Base-by-base conservation (phyloP, 2,329 filamentous ascomycete genomes). In the Aspergillus sp. region DNA sequence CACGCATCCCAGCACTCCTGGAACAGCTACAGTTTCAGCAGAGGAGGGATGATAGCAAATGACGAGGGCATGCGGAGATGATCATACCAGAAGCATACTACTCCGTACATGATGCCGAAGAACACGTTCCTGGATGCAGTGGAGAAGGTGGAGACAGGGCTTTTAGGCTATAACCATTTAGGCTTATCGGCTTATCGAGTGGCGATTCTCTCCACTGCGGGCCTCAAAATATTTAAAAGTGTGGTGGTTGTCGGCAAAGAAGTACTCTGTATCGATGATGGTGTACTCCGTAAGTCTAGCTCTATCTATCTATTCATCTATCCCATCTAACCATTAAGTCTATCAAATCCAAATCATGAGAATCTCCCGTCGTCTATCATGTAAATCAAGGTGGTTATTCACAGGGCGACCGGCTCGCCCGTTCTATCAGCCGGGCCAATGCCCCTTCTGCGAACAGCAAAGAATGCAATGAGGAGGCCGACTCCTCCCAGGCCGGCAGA, bases 401-500 rank as follows among this genome's bases (percentile, higher is more conserved):
- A 57, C n/a, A 57, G 54, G 4, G 54, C 49, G 19, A 49, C 48
- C 0, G 38, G 44, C 3, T 48, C 52, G 31, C 47, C 54, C 9
- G 32, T 45, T 13, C 54, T 41, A 41, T 57, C 52, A 5, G 16
- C 31, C 4, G 54, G 54, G 2, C 49, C 52, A 13, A 57, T 57
- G 0, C 54, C 54, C 19, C 43, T 38, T 20, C 54, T 34, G 2
- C 49, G 49, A 3, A 57, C 54, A 4, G 23, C 23, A 16, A 52
- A 20, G 13, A 57, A n/a, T 3, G 45, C 54, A 25, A 57, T 52
- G 7, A 57, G 5, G 6, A 76, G 54, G 0, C 72, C 72, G 4
- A 76, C 48, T 0, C 66, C 71, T 2, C 72, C 73, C 9, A 76
- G 58, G 1, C 70, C 74, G 7, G 69, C 68, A 36, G 72, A 75